phyloP scores from a whole-genome alignment of 108 stramenopile species.

The Stephanodiscus triporus region DNA sequence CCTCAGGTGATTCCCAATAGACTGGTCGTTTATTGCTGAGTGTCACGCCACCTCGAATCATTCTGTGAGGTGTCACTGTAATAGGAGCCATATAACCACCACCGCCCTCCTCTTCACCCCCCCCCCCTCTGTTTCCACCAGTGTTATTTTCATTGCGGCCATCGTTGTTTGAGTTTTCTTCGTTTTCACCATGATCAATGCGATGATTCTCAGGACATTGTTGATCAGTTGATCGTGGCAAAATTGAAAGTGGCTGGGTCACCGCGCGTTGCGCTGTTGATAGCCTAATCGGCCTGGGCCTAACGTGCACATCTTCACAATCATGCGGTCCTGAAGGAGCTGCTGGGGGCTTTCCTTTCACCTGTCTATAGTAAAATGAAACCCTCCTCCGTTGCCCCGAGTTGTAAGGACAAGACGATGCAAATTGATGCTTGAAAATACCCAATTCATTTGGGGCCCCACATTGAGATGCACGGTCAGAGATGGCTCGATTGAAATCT shows the following conservation, averaged over 20 bases:
- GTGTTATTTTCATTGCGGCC: background rate
- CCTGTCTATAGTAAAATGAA: too few species aligned
- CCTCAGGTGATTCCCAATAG: background rate
- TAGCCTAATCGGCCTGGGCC: background rate
- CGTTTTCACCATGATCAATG: background rate
- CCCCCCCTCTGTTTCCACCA: background rate
- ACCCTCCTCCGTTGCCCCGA: too few species aligned
- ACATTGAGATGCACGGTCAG: too few species aligned
- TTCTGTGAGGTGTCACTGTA: background rate
- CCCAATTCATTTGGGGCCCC: too few species aligned
- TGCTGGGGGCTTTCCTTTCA: too few species aligned
- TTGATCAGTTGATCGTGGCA: background rate
- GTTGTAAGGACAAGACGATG: too few species aligned
- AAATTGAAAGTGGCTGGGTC: background rate
- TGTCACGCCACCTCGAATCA: background rate
- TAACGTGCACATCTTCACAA: background rate
- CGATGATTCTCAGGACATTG: background rate
- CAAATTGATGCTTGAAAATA: too few species aligned
- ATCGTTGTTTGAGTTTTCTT: background rate
- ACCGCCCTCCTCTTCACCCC: too few species aligned
- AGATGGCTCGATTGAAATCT: too few species aligned
- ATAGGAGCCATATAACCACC: too few species aligned
- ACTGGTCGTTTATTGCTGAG: background rate
- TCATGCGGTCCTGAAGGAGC: too few species aligned
- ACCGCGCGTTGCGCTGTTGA: background rate